Evolutionary conservation across 2,329 filamentous ascomycete genomes (phyloP).

Genomic region (Pleurostoma richardsiae): DNA sequence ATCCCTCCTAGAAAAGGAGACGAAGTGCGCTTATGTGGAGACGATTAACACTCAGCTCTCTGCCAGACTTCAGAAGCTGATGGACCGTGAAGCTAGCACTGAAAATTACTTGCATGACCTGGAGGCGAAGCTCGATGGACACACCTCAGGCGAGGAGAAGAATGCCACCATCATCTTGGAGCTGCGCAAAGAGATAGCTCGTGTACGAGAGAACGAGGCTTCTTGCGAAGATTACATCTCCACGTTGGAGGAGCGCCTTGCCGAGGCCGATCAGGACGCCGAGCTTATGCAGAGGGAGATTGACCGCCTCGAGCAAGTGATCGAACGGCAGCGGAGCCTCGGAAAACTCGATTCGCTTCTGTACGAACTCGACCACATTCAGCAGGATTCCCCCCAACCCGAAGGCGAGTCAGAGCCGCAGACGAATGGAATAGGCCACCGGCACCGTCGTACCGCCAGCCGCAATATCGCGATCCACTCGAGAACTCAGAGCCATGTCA

Average conservation of each 20-base stretch:
- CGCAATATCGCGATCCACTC: constrained; percentile 44
- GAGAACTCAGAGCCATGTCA: constrained; percentile 47
- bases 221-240: constrained; percentile 96
- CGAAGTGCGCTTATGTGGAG: constrained; percentile 87
- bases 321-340: constrained; percentile 90
- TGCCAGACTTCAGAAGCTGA: constrained; percentile 81
- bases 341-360: constrained; percentile 92
- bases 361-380: constrained; percentile 79
- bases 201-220: constrained; percentile 83
- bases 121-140: constrained; percentile 84
- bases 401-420: constrained; percentile 27
- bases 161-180: constrained; percentile 81
- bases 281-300: constrained; percentile 97
- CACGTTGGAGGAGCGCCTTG: constrained; percentile 88
- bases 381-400: constrained; percentile 47
- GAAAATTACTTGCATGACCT: constrained; percentile 91
- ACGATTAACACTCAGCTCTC: constrained; percentile 90
- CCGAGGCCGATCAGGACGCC: constrained; percentile 91
- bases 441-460: constrained; percentile 36
- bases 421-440: constrained; percentile 35
- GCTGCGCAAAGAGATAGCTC: constrained; percentile 83
- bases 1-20: constrained; percentile 84
- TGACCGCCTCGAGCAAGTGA: constrained; percentile 86
- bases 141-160: constrained; percentile 88
- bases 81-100: constrained; percentile 86